phyloP scores from a whole-genome alignment of 1,284 basidiomycete genomes.

The Ceraceosorus guamensis region DNA sequence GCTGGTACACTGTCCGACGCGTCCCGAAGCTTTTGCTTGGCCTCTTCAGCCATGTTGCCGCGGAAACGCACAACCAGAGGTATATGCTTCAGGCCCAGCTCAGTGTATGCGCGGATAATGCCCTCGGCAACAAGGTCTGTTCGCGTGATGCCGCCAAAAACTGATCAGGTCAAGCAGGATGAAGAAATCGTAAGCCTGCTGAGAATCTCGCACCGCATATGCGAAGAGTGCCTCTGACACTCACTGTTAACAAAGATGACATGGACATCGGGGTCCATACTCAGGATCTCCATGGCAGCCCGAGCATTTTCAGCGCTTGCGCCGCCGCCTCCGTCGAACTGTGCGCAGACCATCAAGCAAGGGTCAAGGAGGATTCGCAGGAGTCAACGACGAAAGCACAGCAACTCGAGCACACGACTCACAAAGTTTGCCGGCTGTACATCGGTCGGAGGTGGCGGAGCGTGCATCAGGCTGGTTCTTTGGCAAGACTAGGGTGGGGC shows the following conservation, averaged over 20 bases:
- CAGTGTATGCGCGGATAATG: constrained; percentile 27
- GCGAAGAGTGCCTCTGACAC: background rate
- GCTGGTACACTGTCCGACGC: constrained; percentile 10
- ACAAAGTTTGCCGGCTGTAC: constrained; percentile 25
- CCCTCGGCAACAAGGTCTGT: constrained; percentile 33
- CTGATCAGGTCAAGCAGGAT: background rate
- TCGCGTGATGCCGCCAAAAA: constrained; percentile 31
- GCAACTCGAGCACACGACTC: too few relatives aligned
- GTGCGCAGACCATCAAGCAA: too few relatives aligned
- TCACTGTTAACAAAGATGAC: constrained; percentile 31
- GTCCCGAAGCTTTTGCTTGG: constrained; percentile 15
- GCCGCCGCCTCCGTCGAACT: constrained; percentile 32
- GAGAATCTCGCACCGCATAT: background rate
- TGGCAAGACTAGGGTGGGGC: too few relatives aligned
- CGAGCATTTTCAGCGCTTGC: constrained; percentile 26
- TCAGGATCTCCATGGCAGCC: constrained; percentile 29
- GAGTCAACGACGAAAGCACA: too few relatives aligned
- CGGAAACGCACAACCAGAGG: constrained; percentile 31
- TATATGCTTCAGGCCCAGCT: constrained; percentile 22
- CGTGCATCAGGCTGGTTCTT: too few relatives aligned
- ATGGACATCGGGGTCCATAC: constrained; percentile 27
- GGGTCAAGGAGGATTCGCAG: too few relatives aligned
- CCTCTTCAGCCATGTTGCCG: constrained; percentile 28
- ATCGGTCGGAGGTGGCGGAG: background rate
- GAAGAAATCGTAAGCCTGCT: background rate